phyloP scores from a whole-genome alignment of 768 basidiomycete genomes.

The Gymnopilus junonius region DNA sequence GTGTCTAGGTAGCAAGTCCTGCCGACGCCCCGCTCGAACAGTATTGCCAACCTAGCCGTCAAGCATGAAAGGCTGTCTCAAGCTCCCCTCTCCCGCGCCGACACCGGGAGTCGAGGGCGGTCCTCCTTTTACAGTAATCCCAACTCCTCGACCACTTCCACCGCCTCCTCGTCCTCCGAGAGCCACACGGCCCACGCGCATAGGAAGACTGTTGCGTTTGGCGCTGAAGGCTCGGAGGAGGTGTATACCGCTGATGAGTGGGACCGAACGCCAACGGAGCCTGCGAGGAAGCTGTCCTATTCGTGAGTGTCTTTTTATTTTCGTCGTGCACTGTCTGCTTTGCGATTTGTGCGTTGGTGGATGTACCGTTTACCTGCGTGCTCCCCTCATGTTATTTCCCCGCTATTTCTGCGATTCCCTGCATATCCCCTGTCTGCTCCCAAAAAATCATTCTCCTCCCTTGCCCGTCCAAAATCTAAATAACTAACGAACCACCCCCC shows the following conservation, averaged over 20 bases:
- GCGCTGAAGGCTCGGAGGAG: conserved; percentile 55
- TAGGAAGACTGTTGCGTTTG: conserved; percentile 68
- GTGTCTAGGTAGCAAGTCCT: too few relatives aligned
- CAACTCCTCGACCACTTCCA: conserved; percentile 5
- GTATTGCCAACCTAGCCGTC: background rate
- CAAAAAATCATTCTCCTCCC: background rate
- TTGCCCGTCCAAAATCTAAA: background rate
- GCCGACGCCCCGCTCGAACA: too few relatives aligned
- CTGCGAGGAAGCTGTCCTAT: conserved; percentile 64
- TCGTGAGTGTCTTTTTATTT: conserved; percentile 51
- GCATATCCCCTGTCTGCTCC: conserved; percentile 1
- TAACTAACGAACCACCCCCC: conserved; percentile 1
- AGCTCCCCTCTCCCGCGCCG: conserved; percentile 25
- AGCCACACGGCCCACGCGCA: conserved; percentile 1
- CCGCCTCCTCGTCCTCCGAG: conserved; percentile 1
- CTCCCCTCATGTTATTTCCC: background rate
- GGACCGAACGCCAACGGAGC: conserved; percentile 76
- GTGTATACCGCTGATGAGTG: conserved; percentile 75
- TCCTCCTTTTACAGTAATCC: conserved; percentile 12
- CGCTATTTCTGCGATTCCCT: conserved; percentile 6
- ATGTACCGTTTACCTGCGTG: background rate
- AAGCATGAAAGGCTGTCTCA: conserved; percentile 43
- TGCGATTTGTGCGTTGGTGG: background rate
- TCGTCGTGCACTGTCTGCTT: background rate
- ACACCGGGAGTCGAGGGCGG: background rate